Evolutionary conservation across 352 stramenopile genomes (phyloP), one percentile per base, ranked within the genome.

Genomic region (Globisporangium polare): DNA sequence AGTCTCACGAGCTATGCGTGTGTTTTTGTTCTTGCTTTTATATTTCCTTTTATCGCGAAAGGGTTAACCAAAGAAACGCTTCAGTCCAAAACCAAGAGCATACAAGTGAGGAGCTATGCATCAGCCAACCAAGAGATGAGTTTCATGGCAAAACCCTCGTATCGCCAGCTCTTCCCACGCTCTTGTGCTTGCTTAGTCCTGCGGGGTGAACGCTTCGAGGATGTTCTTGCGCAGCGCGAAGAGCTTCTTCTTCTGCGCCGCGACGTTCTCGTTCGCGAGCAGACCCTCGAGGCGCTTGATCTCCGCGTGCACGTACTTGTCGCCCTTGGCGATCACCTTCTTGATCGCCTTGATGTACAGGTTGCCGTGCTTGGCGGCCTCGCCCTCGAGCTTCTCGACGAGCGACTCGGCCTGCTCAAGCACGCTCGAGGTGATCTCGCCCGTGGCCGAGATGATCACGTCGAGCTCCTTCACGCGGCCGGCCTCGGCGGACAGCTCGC

Each of bases 191-290:
- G 57, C 29, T 67, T 72, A 75, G 45, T 74, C 71, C 43, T 81
- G 73, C 65, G 66, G 63, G 65, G 73, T 69, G 62, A 87, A 86
- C 64, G 83, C 76, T 60, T 88, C 70, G 39, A 97, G 78, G 63
- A 97, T 96, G 77, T 97, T 97, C 74, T 92, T 92, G 71, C 89
- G 86, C 26, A 96, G 66, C 46, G 80, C 75, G 54, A 97, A 97
- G 47, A 95, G 78, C 69, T 83, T 95, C 73, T 96, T 96, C 72
- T 96, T 96, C 61, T 90, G 68, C 6, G 88, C 67, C 27, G 78
- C 75, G 43, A 97, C 86, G 66, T 92, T 92, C 47, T 90, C 75
- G 68, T 94, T 92, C 33, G 73, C 69, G 35, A 95, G 71, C 71
- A 97, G 61, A 29, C 74, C 74, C 7, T 88, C 72, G 13, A 97